phyloP scores from a whole-genome alignment of 306 rosid species.

The Vachellia pachyceras region DNA sequence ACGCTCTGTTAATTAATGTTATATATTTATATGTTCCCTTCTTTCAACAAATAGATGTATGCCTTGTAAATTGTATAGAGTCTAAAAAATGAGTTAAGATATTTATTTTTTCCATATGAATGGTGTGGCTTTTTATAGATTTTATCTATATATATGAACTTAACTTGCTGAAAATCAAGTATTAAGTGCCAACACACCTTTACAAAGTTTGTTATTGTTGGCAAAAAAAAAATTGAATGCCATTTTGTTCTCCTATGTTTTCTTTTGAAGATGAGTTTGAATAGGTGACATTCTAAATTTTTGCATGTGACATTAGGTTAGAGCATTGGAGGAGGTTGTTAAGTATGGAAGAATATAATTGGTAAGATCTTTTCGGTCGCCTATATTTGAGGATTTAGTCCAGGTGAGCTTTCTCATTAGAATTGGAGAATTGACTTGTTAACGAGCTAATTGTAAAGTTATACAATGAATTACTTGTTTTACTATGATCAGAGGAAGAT shows the following conservation, averaged over 20 bases:
- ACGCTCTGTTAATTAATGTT: no score
- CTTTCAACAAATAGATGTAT: not conserved
- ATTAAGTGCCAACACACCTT: not conserved
- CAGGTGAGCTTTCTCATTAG: constrained; percentile 57
- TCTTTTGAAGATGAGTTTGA: constrained; percentile 27
- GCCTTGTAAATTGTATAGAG: no score
- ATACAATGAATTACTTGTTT: no score
- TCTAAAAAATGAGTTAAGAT: not conserved
- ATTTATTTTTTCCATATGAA: not conserved
- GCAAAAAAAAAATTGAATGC: not conserved
- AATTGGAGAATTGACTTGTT: not conserved
- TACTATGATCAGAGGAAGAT: no score
- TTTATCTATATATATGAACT: no score
- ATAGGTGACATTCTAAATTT: not conserved
- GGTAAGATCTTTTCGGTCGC: constrained; percentile 67
- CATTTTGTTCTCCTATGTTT: constrained; percentile 8
- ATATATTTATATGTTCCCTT: not conserved
- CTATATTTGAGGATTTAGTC: constrained; percentile 75
- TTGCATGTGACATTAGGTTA: constrained; percentile 60
- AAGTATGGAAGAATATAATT: constrained; percentile 81
- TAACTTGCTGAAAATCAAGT: not conserved
- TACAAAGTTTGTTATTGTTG: not conserved
- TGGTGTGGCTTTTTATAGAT: no score
- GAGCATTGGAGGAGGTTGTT: constrained; percentile 88
- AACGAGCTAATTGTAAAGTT: no score